Percentiles rank a stretch among this genome's conserved stretches.
phyloP scores from a whole-genome alignment of 2,329 filamentous ascomycete species.

The Exophiala mesophila region DNA sequence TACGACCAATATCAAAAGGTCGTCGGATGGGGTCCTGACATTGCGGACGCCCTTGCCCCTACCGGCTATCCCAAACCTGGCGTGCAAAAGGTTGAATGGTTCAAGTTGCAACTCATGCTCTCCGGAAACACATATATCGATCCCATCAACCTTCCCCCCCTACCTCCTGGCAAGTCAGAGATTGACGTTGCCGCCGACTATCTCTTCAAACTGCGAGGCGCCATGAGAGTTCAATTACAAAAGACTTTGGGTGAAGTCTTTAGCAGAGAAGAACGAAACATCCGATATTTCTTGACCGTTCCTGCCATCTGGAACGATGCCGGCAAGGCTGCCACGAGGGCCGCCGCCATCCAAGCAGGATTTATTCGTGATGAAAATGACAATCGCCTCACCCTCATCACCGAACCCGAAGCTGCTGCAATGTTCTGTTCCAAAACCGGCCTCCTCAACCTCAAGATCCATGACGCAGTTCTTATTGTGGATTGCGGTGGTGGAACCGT shows the following conservation, averaged over 20 bases:
- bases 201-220: conserved; percentile 94
- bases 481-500: conserved; percentile 98
- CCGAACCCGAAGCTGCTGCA: conserved; percentile 92
- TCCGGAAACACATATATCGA: conserved; percentile 99
- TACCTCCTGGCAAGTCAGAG: conserved; percentile 95
- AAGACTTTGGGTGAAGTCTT: conserved; percentile 97
- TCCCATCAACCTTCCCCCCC: conserved; percentile 94
- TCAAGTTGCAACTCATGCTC: conserved; percentile 98
- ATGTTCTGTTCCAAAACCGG: conserved; percentile 98
- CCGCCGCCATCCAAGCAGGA: conserved; percentile 92
- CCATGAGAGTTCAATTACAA: conserved; percentile 90
- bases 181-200: conserved; percentile 99
- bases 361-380: conserved; percentile 97
- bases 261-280: conserved; percentile 95
- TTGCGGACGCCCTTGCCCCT: conserved; percentile 90
- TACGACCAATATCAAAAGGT: conserved; percentile 99
- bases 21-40: conserved; percentile 98
- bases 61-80: conserved; percentile 97
- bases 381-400: conserved; percentile 88
- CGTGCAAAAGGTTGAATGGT: conserved; percentile 99
- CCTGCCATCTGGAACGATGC: conserved; percentile 99
- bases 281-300: conserved; percentile 96
- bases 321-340: conserved; percentile 91
- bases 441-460: conserved; percentile 91
- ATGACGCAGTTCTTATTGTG: conserved; percentile 95